These are phyloP conservation scores for Flaveria bidentis DNA, from an alignment of 129 eudicot species.

Conservation along the genomic window DNA sequence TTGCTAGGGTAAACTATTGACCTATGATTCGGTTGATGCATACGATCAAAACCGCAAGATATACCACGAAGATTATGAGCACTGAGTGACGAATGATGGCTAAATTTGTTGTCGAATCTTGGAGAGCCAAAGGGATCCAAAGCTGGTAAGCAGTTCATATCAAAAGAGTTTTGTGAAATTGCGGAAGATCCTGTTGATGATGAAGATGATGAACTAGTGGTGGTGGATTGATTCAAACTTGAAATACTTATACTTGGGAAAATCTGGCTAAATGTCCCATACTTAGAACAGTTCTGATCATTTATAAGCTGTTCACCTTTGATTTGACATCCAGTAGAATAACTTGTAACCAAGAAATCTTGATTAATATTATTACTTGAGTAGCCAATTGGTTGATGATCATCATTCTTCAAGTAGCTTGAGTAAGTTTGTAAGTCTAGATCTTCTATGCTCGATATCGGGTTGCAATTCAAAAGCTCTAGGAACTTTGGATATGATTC, in stretches of 20 bases:
- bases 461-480: slow-evolving; percentile 47
- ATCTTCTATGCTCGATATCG: slow-evolving; percentile 48
- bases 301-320: slow-evolving; percentile 33
- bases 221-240: slow-evolving; percentile 30
- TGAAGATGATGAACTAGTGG: slow-evolving; percentile 20
- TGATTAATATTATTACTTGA: slow-evolving; percentile 28
- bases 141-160: slow-evolving; percentile 64
- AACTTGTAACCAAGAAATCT: slow-evolving; percentile 41
- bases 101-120: slow-evolving; percentile 45
- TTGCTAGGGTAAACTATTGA: slow-evolving; percentile 43
- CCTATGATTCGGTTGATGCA: slow-evolving; percentile 43
- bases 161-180: slow-evolving; percentile 44
- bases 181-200: slow-evolving; percentile 25
- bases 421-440: slow-evolving; percentile 18
- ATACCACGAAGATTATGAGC: slow-evolving; percentile 32
- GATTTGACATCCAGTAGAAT: slow-evolving; percentile 37
- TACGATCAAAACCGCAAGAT: slow-evolving; percentile 44
- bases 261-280: slow-evolving; percentile 53
- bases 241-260: slow-evolving; percentile 64
- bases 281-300: slow-evolving; percentile 26
- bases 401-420: slow-evolving; percentile 35
- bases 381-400: slow-evolving; percentile 31
- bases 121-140: slow-evolving; percentile 64
- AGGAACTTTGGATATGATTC: slow-evolving; percentile 47
- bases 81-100: slow-evolving; percentile 32